Evolutionary conservation across 2,329 filamentous ascomycete species (phyloP).

Genomic region (Tricladium varicosporioides): DNA sequence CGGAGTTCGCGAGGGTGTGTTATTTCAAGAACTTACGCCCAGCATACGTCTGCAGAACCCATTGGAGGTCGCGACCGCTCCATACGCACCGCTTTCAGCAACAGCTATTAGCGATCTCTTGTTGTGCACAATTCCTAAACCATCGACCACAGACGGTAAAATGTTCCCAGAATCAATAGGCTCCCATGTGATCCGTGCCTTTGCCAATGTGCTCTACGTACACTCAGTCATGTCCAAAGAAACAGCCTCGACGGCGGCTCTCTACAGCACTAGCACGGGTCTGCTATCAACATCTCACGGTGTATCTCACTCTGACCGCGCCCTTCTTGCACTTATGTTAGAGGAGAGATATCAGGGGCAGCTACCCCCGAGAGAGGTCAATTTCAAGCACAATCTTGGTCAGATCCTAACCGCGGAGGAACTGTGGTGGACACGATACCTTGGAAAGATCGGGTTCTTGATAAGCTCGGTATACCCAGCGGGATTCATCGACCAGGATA

Average conservation of each 20-base stretch:
- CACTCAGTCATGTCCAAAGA: constrained; percentile 52
- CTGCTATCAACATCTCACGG: constrained; percentile 60
- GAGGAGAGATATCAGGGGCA: constrained; percentile 64
- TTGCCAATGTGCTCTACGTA: constrained; percentile 58
- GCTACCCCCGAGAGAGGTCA: constrained; percentile 54
- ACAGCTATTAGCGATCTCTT: constrained; percentile 48
- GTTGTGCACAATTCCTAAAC: constrained; percentile 43
- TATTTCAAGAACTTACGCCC: constrained; percentile 53
- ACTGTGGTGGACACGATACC: constrained; percentile 64
- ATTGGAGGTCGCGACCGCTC: constrained; percentile 56
- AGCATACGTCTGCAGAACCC: constrained; percentile 52
- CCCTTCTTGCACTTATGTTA: constrained; percentile 58
- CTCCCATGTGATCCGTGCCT: constrained; percentile 48
- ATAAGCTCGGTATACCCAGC: constrained; percentile 60
- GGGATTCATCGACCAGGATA: constrained; percentile 43
- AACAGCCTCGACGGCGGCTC: constrained; percentile 53
- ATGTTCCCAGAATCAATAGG: constrained; percentile 42
- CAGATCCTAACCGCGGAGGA: constrained; percentile 51
- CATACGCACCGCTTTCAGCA: constrained; percentile 49
- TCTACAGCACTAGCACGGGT: constrained; percentile 63
- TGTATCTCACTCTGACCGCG: constrained; percentile 59
- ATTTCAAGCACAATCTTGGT: constrained; percentile 52
- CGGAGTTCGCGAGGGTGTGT: constrained; percentile 65
- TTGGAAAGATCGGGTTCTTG: constrained; percentile 58
- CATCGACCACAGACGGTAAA: constrained; percentile 15